Percentiles rank a stretch among this genome's conserved stretches.
Evolutionary conservation across 1,284 basidiomycete species (phyloP).

Genomic region (Trametes sp.): DNA sequence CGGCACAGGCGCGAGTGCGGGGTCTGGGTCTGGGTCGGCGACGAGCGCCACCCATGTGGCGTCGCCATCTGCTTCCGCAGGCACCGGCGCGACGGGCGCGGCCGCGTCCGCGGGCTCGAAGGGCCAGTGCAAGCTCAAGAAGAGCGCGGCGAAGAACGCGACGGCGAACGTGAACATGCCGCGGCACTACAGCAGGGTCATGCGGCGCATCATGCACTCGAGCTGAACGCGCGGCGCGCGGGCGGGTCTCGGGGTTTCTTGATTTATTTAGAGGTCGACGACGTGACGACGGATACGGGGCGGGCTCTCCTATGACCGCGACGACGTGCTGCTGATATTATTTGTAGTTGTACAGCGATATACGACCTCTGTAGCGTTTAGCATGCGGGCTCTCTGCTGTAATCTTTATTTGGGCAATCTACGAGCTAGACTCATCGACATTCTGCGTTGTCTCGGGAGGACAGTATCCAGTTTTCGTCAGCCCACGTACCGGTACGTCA

Average conservation of each 20-base stretch:
- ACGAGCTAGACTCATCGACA: no score
- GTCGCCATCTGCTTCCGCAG: constrained; percentile 20
- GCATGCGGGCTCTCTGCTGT: constrained; percentile 2
- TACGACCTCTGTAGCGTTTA: constrained; percentile 19
- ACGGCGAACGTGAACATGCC: constrained; percentile 22
- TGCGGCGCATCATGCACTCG: constrained; percentile 29
- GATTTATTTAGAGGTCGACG: not conserved
- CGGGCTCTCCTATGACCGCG: constrained; percentile 13
- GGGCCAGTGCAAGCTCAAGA: constrained; percentile 25
- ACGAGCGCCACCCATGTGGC: constrained; percentile 24
- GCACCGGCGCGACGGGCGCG: constrained; percentile 12
- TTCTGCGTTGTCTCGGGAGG: no score
- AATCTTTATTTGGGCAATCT: not conserved
- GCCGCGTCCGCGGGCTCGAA: constrained; percentile 17
- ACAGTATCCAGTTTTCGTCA: no score
- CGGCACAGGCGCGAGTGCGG: constrained; percentile 13
- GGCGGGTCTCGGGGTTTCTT: no score
- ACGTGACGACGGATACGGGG: constrained; percentile 1
- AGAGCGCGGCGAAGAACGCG: constrained; percentile 18
- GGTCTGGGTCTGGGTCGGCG: constrained; percentile 23
- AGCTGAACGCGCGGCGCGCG: constrained; percentile 4
- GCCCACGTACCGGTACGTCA: no score
- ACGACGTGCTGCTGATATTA: constrained; percentile 8
- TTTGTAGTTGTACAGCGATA: constrained; percentile 14
- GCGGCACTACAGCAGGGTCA: constrained; percentile 37